Base-by-base conservation (phyloP, 768 basidiomycete species). In the Rubroboletus pulcherrimus region DNA sequence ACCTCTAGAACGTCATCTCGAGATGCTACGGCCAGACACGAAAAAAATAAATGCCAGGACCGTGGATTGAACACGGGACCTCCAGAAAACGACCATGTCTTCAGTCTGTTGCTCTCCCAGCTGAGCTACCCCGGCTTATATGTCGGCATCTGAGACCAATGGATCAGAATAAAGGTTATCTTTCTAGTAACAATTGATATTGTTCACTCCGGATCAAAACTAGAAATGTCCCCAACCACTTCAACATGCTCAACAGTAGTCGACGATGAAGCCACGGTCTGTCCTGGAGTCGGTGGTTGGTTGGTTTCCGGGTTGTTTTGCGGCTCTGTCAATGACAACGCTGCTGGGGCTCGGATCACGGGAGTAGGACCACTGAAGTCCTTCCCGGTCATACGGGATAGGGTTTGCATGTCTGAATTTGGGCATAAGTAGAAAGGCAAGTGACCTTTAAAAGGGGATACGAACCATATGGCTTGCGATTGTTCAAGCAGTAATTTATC, bases 301-400 rank as follows among this genome's bases (percentile, higher is more conserved):
- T 45, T 33, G 17, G 30, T 21, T 47, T 56, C 45, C 7, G 7
- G 5, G 37, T 45, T 53, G 35, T 40, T 45, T 21, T 47, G 56
- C 21, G 63, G 35, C 37, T 75, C 72, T 14, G 65, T 67, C 21
- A 80, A 62, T 3, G 69, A 73, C 17, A 74, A 57, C 1, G 68
- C 63, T n/a, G 64, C 65, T 1, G 73, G 75, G 1, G 79, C 72
- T 24, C 73, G 71, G 59, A 91, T 90, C 55, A 84, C 81, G 0
- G 90, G 90, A 17, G 82, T 81, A 26, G 90, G 90, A 1, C 90
- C 90, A 42, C 88, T 86, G 64, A 92, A 92, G 65, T 92, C 88
- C 60, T 87, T 91, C 37, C 90, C 90, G 11, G 90, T 92, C 84
- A 92, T 84, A 14, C 85, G 83, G 43, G 86, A 82, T 12, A 92